Base-by-base conservation (phyloP, 345 rosid genomes). In the Rhizophora apiculata region DNA sequence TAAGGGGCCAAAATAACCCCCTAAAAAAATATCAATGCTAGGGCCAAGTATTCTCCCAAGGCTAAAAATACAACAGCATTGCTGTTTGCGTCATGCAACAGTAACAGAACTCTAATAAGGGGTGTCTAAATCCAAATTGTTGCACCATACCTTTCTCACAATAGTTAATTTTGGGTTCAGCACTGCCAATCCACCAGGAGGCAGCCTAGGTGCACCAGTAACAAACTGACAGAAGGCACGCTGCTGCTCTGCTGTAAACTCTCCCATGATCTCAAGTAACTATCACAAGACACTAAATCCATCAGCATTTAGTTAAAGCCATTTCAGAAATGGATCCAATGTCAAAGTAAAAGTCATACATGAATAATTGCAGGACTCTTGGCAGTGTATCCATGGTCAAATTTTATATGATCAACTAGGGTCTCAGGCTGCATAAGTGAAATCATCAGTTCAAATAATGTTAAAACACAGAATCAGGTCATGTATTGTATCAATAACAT, bases 201-300 rank as follows among this genome's bases (percentile, higher is more conserved):
- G 99, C 76, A 96, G 91, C 78, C 98, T 82, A n/a, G 98, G 98
- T 64, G 98, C 99, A 69, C 99, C 99, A 18, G 99, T 96, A 46
- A 96, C 98, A 78, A 92, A 96, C 62, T 90, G 98, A 81, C 99
- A 96, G 86, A 96, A 96, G 37, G 99, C 87, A 68, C 91, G 88
- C 83, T 96, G 98, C 75, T 89, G 93, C 83, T 96, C 97, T 60
- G 98, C 96, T 73, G 97, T 82, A 71, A 96, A 82, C 76, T 89
- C 98, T 71, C 96, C 99, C 99, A 96, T 92, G 29, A 96, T 92
- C 87, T 96, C 98, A 65, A 96, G 85, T 27, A 96, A 85, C 99
- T 96, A 56, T 56, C 13, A 24, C 66, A 66, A 30, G 51, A 54
- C 62, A 63, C 3, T 57, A 66, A 27, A 72, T 24, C 19, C 27